These are phyloP conservation scores for Penicillium odoratum DNA, from an alignment of 495 filamentous ascomycete genomes.

Conservation along the genomic window DNA sequence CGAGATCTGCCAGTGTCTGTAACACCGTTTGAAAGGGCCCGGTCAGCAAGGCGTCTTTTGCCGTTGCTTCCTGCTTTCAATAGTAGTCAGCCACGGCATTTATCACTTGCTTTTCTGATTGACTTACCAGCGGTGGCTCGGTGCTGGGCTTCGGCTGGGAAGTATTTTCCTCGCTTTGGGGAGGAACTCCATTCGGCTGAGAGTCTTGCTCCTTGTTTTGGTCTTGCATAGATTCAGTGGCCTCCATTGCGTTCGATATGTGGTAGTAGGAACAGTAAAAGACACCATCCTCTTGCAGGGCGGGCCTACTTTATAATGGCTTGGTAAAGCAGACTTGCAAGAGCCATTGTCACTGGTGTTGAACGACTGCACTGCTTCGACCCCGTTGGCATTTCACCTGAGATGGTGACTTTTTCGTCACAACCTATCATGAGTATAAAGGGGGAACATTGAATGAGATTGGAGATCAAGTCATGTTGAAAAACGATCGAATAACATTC, in stretches of 20 bases:
- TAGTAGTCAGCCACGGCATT: neutral
- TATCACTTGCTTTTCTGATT: neutral
- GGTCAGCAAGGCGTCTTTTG: neutral
- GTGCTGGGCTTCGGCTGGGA: neutral
- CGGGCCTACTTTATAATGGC: neutral
- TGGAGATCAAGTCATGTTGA: neutral
- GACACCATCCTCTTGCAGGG: neutral
- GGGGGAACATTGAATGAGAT: neutral
- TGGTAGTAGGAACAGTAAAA: neutral
- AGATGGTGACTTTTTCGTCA: neutral
- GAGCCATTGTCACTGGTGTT: neutral
- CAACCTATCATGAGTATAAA: neutral
- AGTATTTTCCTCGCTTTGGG: neutral
- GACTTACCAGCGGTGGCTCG: neutral
- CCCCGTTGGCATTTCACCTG: neutral
- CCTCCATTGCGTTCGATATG: neutral
- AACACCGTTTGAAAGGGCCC: conserved; percentile 9
- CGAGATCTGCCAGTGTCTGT: conserved; percentile 4
- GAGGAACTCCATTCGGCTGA: neutral
- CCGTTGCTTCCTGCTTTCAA: neutral
- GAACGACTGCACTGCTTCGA: neutral
- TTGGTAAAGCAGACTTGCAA: neutral
- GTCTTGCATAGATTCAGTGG: neutral
- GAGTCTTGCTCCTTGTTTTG: neutral
- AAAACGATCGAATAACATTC: neutral